Evolutionary conservation across 176 grass and related monocot genomes (phyloP), one percentile per base, ranked within the genome.

Genomic region (Oryza meridionalis): DNA sequence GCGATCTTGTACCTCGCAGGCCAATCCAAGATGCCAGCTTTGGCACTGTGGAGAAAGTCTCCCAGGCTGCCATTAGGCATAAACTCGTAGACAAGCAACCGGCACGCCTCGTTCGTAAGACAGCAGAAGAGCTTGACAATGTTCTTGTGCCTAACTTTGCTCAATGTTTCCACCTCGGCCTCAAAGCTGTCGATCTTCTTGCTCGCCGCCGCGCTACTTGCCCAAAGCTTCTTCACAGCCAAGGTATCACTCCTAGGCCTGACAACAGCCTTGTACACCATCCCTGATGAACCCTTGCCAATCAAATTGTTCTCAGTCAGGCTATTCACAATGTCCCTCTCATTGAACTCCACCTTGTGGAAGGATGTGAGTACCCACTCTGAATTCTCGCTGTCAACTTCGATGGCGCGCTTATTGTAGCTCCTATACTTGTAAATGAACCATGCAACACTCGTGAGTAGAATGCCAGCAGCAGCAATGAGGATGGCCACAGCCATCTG

Each of bases 61-160:
- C 96, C 92, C 42, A 98, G 81, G 86, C 96, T 98, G 37, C 96
- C 96, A n/a, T 98, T 98, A 2, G 89, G 82, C 96, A 98, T 95
- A 91, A 95, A 98, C 73, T 98, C 96, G 2, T 93, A 98, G 13
- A 98, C 93, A 5, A 95, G 87, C 67, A 98, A 7, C 38, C 92
- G 81, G 67, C 77, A 85, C 29, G 77, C 61, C 0, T 21, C 43
- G 19, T 77, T 90, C 0, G 85, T 91, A 44, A 89, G 75, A 27
- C 89, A 93, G 32, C 95, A 95, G 79, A 81, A 89, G 14, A 98
- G 89, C 86, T 90, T 98, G 65, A 98, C 87, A 2, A 98, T 95
- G 76, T 95, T 98, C 72, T 85, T 98, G 88, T 98, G 95, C 69
- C 95, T 68, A 8, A 98, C 82, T 65, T 78, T 90, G 69, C 91